Conservation (phyloP, 495 filamentous ascomycete genomes). For the Talaromyces wortmannii region DNA sequence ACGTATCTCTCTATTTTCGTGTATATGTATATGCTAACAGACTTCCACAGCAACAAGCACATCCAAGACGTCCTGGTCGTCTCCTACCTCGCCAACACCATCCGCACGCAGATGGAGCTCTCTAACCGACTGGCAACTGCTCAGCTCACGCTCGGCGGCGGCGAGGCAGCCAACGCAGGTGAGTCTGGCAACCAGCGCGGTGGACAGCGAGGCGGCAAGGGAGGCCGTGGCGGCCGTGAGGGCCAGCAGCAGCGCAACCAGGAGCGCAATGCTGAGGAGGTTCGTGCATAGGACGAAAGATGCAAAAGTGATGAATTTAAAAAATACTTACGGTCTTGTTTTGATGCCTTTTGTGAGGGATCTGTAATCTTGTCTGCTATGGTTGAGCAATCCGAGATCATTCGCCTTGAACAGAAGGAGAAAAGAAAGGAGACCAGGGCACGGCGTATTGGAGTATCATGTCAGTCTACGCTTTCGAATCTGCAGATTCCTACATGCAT, state of each 20-base stretch:
- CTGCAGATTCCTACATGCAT: background rate
- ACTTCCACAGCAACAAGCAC: slow-evolving; percentile 78
- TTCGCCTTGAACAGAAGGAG: background rate
- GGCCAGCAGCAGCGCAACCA: slow-evolving; percentile 27
- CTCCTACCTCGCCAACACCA: slow-evolving; percentile 95
- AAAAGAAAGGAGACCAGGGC: slow-evolving; percentile 10
- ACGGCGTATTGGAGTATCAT: slow-evolving; percentile 29
- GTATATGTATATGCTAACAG: slow-evolving; percentile 42
- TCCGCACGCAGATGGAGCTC: slow-evolving; percentile 97
- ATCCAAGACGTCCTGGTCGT: slow-evolving; percentile 97
- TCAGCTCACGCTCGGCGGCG: slow-evolving; percentile 58
- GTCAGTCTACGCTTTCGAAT: background rate
- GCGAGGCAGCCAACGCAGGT: slow-evolving; percentile 30
- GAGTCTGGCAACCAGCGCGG: slow-evolving; percentile 13
- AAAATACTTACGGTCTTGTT: background rate
- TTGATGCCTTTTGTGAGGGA: background rate
- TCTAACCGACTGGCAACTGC: slow-evolving; percentile 89
- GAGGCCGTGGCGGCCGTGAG: slow-evolving; percentile 34
- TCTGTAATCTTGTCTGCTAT: background rate
- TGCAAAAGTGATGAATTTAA: slow-evolving; percentile 2
- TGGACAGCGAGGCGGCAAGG: slow-evolving; percentile 41
- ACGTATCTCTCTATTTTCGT: slow-evolving; percentile 21
- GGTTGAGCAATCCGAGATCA: background rate
- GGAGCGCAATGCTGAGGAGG: slow-evolving; percentile 31
- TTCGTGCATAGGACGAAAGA: slow-evolving; percentile 24